These are phyloP conservation scores for Picocystis sp. DNA, from an alignment of 163 green algal genomes.

Conservation along the genomic window DNA sequence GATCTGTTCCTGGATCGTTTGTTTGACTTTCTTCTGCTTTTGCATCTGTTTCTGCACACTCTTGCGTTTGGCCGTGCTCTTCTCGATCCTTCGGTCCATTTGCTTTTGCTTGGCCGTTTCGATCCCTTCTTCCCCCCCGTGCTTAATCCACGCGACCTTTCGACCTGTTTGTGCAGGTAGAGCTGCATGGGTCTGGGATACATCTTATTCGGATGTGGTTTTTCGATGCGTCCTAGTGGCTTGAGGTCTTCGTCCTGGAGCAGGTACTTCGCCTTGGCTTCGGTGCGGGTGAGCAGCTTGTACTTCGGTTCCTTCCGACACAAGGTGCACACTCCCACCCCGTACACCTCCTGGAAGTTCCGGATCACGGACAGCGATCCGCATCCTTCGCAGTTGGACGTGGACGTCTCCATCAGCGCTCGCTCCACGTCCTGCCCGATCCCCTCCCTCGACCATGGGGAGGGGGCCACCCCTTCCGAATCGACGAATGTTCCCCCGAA, in stretches of 20 bases:
- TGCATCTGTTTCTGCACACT: neutral
- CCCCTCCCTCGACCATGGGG: no score
- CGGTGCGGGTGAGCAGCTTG: neutral
- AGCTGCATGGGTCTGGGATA: neutral
- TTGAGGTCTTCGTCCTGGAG: neutral
- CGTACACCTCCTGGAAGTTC: no score
- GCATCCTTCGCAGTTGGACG: no score
- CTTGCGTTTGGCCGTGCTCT: neutral
- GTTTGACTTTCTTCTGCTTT: conserved; percentile 2
- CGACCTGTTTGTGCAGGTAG: neutral
- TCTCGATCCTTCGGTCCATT: neutral
- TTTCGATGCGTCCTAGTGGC: neutral
- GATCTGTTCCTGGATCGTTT: neutral
- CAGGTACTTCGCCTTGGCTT: neutral
- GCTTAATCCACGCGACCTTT: neutral
- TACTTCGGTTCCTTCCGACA: neutral
- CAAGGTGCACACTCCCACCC: no score
- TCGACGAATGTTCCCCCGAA: no score
- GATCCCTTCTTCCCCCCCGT: neutral
- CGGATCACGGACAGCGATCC: no score
- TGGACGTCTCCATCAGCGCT: no score
- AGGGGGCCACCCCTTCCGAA: no score
- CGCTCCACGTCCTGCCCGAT: no score
- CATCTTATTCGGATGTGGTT: neutral
- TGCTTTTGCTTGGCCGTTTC: neutral